These are phyloP conservation scores for Orbilia ellipsospora DNA, from an alignment of 2,329 filamentous ascomycete species.

Conservation along the genomic window DNA sequence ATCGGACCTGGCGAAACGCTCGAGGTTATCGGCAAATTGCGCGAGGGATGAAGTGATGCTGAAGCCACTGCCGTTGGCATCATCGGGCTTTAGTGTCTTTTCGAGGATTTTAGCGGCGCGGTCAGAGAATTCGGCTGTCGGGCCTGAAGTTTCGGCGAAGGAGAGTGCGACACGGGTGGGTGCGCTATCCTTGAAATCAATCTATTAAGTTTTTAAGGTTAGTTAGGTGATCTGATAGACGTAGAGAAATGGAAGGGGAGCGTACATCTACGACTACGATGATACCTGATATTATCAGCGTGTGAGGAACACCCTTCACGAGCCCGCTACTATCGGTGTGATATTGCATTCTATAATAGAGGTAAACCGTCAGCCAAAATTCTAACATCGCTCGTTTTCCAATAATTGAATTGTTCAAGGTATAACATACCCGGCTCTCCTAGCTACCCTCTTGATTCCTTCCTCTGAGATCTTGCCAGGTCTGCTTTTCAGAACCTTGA, in stretches of 20 bases:
- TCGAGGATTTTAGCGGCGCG: conserved; percentile 75
- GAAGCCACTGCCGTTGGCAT: conserved; percentile 70
- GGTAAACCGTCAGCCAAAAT: conserved; percentile 57
- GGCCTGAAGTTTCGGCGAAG: conserved; percentile 71
- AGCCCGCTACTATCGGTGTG: conserved; percentile 69
- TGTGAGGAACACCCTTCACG: conserved; percentile 66
- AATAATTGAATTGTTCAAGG: neutral
- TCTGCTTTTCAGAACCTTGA: conserved; percentile 56
- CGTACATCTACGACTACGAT: conserved; percentile 69
- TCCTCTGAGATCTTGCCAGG: conserved; percentile 71
- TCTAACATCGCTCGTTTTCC: conserved; percentile 56
- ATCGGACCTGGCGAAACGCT: conserved; percentile 75
- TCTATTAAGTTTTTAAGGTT: conserved; percentile 59
- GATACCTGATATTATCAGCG: conserved; percentile 72
- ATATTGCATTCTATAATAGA: conserved; percentile 66
- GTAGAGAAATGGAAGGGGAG: neutral
- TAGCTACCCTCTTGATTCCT: conserved; percentile 77
- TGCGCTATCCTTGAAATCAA: conserved; percentile 71
- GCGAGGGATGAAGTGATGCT: conserved; percentile 75
- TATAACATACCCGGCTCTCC: conserved; percentile 67
- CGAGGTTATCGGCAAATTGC: conserved; percentile 76
- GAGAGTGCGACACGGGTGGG: conserved; percentile 73
- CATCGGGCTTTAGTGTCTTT: conserved; percentile 69
- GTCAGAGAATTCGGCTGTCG: conserved; percentile 71
- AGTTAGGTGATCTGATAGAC: neutral